phyloP scores from a whole-genome alignment of 2,329 filamentous ascomycete species.

The Aspergillus phoenicis region DNA sequence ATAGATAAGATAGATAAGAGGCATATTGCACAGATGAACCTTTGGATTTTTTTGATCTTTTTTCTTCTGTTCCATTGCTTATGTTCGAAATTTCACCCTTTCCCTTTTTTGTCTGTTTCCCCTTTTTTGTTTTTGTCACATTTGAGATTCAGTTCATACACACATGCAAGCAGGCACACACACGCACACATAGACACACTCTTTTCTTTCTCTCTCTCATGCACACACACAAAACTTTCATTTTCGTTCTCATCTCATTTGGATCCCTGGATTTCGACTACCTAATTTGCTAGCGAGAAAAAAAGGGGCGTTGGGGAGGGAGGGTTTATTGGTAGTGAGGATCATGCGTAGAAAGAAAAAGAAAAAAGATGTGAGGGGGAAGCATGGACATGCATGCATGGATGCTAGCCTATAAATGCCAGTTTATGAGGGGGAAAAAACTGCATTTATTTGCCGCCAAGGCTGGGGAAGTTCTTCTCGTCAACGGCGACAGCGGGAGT shows the following conservation, averaged over 20 bases:
- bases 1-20: neutral
- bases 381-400: neutral
- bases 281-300: neutral
- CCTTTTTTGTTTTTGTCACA: neutral
- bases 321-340: no score
- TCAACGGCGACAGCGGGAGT: slow-evolving; percentile 42
- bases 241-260: slow-evolving; percentile 1
- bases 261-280: neutral
- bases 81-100: neutral
- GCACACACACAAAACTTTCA: neutral
- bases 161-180: neutral
- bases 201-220: slow-evolving; percentile 1
- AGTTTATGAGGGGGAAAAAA: no score
- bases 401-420: neutral
- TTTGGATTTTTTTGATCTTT: neutral
- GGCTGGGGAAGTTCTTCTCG: slow-evolving; percentile 51
- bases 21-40: neutral
- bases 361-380: neutral
- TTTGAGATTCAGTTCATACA: neutral
- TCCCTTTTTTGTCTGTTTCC: neutral
- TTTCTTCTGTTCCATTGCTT: neutral
- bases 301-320: neutral
- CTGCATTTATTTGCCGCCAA: slow-evolving; percentile 41
- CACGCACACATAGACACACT: neutral
- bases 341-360: neutral